Conservation (phyloP, 495 filamentous ascomycete genomes). For the Penicillium robsamsonii region DNA sequence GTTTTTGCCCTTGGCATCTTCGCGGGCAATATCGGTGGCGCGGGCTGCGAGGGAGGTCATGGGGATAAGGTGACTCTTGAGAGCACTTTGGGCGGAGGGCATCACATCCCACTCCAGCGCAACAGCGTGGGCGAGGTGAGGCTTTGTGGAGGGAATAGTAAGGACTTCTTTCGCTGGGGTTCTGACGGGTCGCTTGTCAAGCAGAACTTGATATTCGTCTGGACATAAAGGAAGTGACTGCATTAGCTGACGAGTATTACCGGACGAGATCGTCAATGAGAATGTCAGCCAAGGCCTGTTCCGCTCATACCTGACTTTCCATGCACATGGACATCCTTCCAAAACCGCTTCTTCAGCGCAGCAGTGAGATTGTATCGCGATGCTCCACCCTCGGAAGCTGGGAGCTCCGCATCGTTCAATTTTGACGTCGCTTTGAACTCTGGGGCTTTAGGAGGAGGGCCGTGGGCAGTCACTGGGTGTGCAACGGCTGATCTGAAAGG, state of each 20-base stretch:
- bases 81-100: slow-evolving; percentile 71
- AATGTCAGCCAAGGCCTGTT: slow-evolving; percentile 22
- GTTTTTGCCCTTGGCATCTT: slow-evolving; percentile 52
- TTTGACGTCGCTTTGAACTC: slow-evolving; percentile 50
- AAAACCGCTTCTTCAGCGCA: slow-evolving; percentile 69
- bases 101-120: slow-evolving; percentile 92
- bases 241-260: neutral
- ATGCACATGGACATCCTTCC: slow-evolving; percentile 74
- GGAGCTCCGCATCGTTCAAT: slow-evolving; percentile 53
- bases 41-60: slow-evolving; percentile 82
- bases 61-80: slow-evolving; percentile 78
- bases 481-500: slow-evolving; percentile 52
- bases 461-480: slow-evolving; percentile 72
- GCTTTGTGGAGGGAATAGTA: slow-evolving; percentile 68
- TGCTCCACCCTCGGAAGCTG: slow-evolving; percentile 47
- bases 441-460: slow-evolving; percentile 79
- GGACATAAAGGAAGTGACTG: slow-evolving; percentile 32
- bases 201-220: slow-evolving; percentile 64
- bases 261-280: neutral
- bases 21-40: slow-evolving; percentile 70
- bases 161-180: slow-evolving; percentile 71
- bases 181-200: slow-evolving; percentile 79
- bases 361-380: slow-evolving; percentile 38
- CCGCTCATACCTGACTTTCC: slow-evolving; percentile 44
- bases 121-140: slow-evolving; percentile 78